Evolutionary conservation across 495 filamentous ascomycete genomes (phyloP), one percentile per base, ranked within the genome.

Genomic region (Glutinoglossum americanum): DNA sequence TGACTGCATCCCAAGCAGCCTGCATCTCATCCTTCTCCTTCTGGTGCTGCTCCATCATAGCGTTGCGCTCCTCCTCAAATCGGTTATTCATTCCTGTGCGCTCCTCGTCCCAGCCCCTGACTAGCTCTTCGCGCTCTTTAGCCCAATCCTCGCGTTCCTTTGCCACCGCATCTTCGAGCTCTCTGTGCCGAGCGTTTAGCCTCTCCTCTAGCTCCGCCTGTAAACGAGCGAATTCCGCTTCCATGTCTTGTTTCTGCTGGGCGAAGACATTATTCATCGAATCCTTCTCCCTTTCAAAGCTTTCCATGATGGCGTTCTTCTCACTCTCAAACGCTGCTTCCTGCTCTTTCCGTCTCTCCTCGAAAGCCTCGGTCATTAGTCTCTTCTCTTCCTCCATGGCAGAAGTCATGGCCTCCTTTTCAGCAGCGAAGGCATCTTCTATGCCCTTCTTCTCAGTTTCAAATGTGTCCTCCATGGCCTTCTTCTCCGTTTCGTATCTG

Each of bases 91-190:
- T 39, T 6, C 55, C 65, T 1, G 61, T 59, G n/a, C 56, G 60
- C 41, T 67, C 65, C 44, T 64, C 60, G 11, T 61, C 57, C 54
- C 64, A 59, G 7, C 51, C 47, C 32, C 62, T 61, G 37, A 56
- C 28, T 35, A 66, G 64, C n/a, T 60, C 59, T 13, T 60, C 59
- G 4, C 63, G 59, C 37, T 67, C 65, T 7, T 54, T 28, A 13
- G 30, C 56, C 64, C 64, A 64, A 0, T 59, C 51, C 49, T 64
- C 64, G 27, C 61, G 62, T 59, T 64, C 62, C 21, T 54, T 60
- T 27, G 62, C 61, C n/a, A 62, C 41, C 23, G 59, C 61, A 45
- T 66, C 63, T 54, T 64, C 64, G 23, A 64, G 57, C 25, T 58
- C 45, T 51, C 25, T 58, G 3, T 58, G 21, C 10, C 28, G 33